These are phyloP conservation scores for Aspergillus carlsbadensis DNA, from an alignment of 495 filamentous ascomycete species.

Conservation along the genomic window DNA sequence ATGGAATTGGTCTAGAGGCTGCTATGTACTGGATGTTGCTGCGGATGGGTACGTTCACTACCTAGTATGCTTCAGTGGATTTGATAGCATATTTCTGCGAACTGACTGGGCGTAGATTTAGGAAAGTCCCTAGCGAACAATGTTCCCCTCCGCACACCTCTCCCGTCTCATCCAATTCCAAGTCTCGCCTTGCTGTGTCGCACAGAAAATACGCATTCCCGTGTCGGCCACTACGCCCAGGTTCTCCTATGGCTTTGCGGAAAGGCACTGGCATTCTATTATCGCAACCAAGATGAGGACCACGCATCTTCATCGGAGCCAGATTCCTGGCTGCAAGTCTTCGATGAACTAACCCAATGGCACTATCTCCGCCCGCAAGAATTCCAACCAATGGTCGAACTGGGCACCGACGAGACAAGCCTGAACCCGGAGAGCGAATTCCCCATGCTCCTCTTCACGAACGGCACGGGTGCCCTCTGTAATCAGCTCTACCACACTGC, in stretches of 20 bases:
- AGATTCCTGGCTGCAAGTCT: constrained; percentile 26
- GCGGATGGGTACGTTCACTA: constrained; percentile 30
- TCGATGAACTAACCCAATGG: constrained; percentile 33
- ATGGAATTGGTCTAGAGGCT: constrained; percentile 22
- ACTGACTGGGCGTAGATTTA: no score
- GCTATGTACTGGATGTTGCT: constrained; percentile 38
- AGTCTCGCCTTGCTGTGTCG: constrained; percentile 18
- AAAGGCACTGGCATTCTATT: constrained; percentile 24
- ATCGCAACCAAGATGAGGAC: constrained; percentile 20
- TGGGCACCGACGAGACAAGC: constrained; percentile 17
- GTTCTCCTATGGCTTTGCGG: constrained; percentile 32
- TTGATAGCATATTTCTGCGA: no score
- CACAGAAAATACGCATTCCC: constrained; percentile 24
- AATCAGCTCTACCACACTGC: constrained; percentile 46
- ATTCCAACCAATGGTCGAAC: constrained; percentile 35
- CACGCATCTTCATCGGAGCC: neutral
- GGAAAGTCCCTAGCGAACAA: constrained; percentile 29
- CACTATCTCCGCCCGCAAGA: constrained; percentile 34
- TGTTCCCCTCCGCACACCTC: constrained; percentile 19
- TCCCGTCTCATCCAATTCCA: constrained; percentile 18
- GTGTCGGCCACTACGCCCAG: constrained; percentile 25
- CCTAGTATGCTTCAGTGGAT: no score
- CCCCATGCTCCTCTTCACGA: constrained; percentile 39
- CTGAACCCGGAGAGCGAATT: constrained; percentile 27
- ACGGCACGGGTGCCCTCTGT: constrained; percentile 37